Evolutionary conservation across 768 basidiomycete species (phyloP), one percentile per base, ranked within the genome.

Genomic region (Botryobasidium botryosum): DNA sequence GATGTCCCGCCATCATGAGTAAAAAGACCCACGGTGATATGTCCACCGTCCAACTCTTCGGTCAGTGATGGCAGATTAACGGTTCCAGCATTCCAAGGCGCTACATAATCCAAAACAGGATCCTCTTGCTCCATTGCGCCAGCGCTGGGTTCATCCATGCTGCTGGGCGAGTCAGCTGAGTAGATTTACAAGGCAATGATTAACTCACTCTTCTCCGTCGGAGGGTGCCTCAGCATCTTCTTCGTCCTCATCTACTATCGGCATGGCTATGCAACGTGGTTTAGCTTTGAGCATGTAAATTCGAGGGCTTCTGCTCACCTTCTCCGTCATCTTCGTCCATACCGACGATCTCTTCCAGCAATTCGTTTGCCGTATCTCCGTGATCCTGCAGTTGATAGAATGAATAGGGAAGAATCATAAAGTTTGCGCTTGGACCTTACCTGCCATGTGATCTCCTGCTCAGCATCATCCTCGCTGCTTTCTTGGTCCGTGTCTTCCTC

Each of bases 401-500:
- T n/a, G n/a, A n/a, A n/a, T n/a, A n/a, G n/a, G 29, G 26, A 10
- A 39, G 10, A 39, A 39, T 21, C 40, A 29, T 13, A 25, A 28
- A 17, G 10, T 42, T 13, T 42, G 37, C 12, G 23, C 25, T 21
- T 15, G 47, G 12, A 25, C 59, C 64, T 31, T 54, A 73, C 73
- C 67, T 73, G 68, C 74, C 71, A 73, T 52, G 71, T 68, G 62
- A 65, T 72, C 52, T 68, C 67, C 70, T 84, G 81, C 43, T 74
- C 79, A 39, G 81, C 80, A 45, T 80, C 80, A 25, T 67, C 67
- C 24, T 54, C 60, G 54, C 43, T 43, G 13, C 28, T 50, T 6
- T 65, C 58, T 57, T 73, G 81, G 47, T 77, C 70, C 7, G 69
- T 68, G 50, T 82, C 83, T 46, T 85, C 84, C 77, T 86, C 84